These are phyloP conservation scores for Suillus placidus DNA, from an alignment of 768 basidiomycete species.

Conservation along the genomic window DNA sequence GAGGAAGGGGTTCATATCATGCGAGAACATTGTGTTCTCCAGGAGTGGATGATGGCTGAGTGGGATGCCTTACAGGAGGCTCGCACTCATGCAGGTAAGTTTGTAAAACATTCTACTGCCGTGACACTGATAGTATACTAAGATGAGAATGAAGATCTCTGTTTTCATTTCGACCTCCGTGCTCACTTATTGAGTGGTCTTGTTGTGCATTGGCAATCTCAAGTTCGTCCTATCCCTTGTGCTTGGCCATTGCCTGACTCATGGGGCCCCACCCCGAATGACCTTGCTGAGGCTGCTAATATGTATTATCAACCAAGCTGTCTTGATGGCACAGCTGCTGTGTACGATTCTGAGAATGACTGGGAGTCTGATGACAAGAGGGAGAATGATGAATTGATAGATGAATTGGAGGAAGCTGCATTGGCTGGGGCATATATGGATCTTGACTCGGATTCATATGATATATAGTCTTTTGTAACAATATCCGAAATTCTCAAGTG, in stretches of 20 bases:
- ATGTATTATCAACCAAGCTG: background rate
- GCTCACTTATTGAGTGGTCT: background rate
- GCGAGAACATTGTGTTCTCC: conserved; percentile 21
- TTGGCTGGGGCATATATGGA: background rate
- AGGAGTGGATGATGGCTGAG: conserved; percentile 31
- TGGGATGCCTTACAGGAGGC: conserved; percentile 19
- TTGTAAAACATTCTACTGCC: background rate
- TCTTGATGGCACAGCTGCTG: background rate
- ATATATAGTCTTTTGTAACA: background rate
- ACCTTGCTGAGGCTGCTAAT: background rate
- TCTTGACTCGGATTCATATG: background rate
- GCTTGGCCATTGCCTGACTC: background rate
- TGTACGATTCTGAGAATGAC: background rate
- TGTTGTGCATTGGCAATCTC: conserved; percentile 3
- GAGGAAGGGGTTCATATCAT: conserved; percentile 28
- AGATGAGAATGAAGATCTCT: background rate
- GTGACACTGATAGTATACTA: background rate
- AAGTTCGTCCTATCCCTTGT: background rate
- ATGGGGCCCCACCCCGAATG: background rate
- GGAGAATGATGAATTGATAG: conserved; percentile 1
- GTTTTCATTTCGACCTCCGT: background rate
- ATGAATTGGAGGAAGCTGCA: background rate
- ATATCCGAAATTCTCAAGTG: background rate
- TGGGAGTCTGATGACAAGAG: background rate
- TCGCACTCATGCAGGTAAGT: conserved; percentile 11